phyloP scores from a whole-genome alignment of 2,329 filamentous ascomycete species.

The Cadophora sp. region DNA sequence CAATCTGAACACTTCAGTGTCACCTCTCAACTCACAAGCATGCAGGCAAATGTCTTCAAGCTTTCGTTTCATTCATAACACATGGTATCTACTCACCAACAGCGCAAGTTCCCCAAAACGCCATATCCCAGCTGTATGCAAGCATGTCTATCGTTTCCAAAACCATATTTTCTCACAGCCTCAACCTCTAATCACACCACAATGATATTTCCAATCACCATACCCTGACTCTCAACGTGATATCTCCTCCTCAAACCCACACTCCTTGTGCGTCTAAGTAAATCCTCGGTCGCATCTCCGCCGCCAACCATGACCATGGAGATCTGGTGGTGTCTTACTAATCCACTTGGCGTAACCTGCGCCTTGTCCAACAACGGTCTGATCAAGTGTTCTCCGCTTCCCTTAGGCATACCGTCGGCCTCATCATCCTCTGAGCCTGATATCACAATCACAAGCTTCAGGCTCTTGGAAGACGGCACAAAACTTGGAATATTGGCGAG shows the following conservation, averaged over 20 bases:
- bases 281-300: constrained; percentile 67
- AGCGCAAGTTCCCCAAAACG: not conserved
- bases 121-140: not conserved
- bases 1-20: not conserved
- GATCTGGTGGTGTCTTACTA: constrained; percentile 63
- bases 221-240: constrained; percentile 79
- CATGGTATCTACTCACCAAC: constrained; percentile 9
- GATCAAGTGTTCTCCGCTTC: constrained; percentile 39
- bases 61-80: not conserved
- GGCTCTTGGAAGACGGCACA: constrained; percentile 61
- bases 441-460: constrained; percentile 85
- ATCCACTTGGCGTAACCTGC: constrained; percentile 57
- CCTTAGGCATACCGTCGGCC: constrained; percentile 47
- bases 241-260: constrained; percentile 82
- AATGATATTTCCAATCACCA: constrained; percentile 79
- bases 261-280: constrained; percentile 67
- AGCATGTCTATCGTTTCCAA: constrained; percentile 7
- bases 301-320: constrained; percentile 85
- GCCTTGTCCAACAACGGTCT: constrained; percentile 77
- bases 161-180: not conserved
- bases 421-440: constrained; percentile 54
- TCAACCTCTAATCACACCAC: constrained; percentile 49
- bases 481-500: constrained; percentile 84
- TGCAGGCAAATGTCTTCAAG: not conserved
- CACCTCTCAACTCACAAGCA: not conserved